phyloP scores from a whole-genome alignment of 345 rosid species.

The Carallia brachiata region DNA sequence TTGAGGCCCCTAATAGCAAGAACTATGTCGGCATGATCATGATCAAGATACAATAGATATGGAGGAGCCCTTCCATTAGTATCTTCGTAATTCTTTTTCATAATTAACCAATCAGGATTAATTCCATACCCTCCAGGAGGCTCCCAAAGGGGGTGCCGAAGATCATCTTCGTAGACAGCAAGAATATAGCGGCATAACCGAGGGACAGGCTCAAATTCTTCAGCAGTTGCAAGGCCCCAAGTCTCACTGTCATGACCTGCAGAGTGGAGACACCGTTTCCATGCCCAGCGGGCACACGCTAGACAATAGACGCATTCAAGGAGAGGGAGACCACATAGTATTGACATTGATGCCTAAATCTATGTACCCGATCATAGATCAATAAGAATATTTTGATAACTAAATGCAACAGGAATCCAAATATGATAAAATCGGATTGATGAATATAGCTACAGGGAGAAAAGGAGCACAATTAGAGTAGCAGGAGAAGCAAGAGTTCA shows the following conservation, averaged over 20 bases:
- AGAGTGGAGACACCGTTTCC: slow-evolving; percentile 87
- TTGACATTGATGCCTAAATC: slow-evolving; percentile 53
- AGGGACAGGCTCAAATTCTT: slow-evolving; percentile 85
- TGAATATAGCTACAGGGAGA: too few species aligned
- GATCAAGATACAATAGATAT: slow-evolving; percentile 76
- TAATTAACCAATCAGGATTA: slow-evolving; percentile 62
- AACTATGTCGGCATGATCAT: slow-evolving; percentile 64
- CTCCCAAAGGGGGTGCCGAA: slow-evolving; percentile 77
- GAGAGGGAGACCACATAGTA: slow-evolving; percentile 78
- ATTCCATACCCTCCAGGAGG: slow-evolving; percentile 89
- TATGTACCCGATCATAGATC: slow-evolving; percentile 8
- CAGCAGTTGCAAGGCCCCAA: slow-evolving; percentile 83
- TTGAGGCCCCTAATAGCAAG: slow-evolving; percentile 83
- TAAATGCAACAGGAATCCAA: too few species aligned
- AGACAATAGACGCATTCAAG: slow-evolving; percentile 92
- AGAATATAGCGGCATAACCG: slow-evolving; percentile 84
- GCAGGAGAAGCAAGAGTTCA: slow-evolving; percentile 11
- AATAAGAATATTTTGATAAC: slow-evolving; percentile 3
- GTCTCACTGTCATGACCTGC: slow-evolving; percentile 91
- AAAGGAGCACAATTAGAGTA: too few species aligned
- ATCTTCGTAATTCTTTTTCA: slow-evolving; percentile 64
- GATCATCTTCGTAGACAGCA: slow-evolving; percentile 92
- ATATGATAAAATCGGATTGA: too few species aligned
- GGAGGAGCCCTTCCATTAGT: slow-evolving; percentile 81
- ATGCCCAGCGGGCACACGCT: slow-evolving; percentile 97